Base-by-base conservation (phyloP, 345 rosid genomes). In the Microcos paniculata region DNA sequence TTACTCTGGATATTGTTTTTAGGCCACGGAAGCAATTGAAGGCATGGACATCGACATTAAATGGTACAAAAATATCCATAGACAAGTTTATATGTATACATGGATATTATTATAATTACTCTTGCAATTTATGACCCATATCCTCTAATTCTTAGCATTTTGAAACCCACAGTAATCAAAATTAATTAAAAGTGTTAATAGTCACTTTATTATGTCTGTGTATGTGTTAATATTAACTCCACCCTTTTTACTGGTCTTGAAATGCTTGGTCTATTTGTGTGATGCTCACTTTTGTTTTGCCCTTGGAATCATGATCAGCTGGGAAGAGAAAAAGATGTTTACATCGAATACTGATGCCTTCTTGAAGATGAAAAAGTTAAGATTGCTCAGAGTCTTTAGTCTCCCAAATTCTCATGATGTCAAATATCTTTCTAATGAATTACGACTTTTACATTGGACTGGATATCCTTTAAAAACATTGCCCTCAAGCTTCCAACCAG, bases 391-490 rank as follows among this genome's bases (percentile, higher is more conserved):
- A 64, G 59, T 86, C 31, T 49, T 53, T 42, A 45, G 66, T 26
- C 16, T 76, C 52, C 64, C 75, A 64, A 31, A 76, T 42, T 72
- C 31, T 26, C 16, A 12, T 43, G 80, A 13, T 51, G 82, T 80
- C 1, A 61, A 73, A 21, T 78, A 53, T 65, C 80, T 81, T 62
- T 77, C 77, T 16, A 55, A 62, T n/a, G 62, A 81, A 42, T 61
- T 85, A 58, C 46, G 82, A 18, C 77, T 76, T 72, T 64, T 83
- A 15, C 74, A 78, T 8, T 85, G 86, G 83, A 24, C 48, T 43
- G 76, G 77, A 75, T 85, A 48, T 63, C 85, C 80, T 49, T 74
- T 70, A 14, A 75, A 70, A 68, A 42, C 80, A 26, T 30, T 85
- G 80, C 83, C 85, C 65, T 72, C 83, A 30, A 70, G 62, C 14